Evolutionary conservation across 257 asterid species (phyloP).

Genomic region (Parsonsia alboflavescens): DNA sequence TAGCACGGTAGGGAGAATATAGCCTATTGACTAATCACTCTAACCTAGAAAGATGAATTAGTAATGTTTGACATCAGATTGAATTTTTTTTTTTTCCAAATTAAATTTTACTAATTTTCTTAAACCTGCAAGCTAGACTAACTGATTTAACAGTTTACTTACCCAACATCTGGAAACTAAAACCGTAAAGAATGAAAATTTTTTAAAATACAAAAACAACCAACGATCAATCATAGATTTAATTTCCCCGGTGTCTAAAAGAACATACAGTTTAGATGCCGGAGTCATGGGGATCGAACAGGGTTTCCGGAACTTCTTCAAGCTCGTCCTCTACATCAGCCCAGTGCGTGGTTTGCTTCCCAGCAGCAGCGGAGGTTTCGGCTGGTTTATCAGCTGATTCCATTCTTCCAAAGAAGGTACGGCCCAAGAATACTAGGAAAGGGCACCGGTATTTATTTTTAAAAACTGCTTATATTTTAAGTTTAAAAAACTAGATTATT

Average conservation of each 20-base stretch:
- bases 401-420: neutral
- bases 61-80: too few relatives aligned
- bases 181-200: neutral
- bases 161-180: neutral
- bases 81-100: too few relatives aligned
- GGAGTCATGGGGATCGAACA: slow-evolving; percentile 53
- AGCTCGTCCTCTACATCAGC: slow-evolving; percentile 46
- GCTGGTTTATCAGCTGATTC: neutral
- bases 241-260: neutral
- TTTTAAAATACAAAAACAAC: neutral
- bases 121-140: neutral
- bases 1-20: too few relatives aligned
- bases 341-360: slow-evolving; percentile 36
- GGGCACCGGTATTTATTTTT: too few relatives aligned
- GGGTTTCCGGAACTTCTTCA: slow-evolving; percentile 23
- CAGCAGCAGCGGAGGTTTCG: neutral
- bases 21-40: too few relatives aligned
- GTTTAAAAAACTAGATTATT: too few relatives aligned
- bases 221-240: neutral
- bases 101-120: neutral
- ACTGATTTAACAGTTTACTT: neutral
- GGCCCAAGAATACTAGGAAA: too few relatives aligned
- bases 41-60: too few relatives aligned
- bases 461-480: too few relatives aligned
- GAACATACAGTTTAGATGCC: slow-evolving; percentile 44